Evolutionary conservation across 495 filamentous ascomycete species (phyloP).

Genomic region (Articulospora tetracladia): DNA sequence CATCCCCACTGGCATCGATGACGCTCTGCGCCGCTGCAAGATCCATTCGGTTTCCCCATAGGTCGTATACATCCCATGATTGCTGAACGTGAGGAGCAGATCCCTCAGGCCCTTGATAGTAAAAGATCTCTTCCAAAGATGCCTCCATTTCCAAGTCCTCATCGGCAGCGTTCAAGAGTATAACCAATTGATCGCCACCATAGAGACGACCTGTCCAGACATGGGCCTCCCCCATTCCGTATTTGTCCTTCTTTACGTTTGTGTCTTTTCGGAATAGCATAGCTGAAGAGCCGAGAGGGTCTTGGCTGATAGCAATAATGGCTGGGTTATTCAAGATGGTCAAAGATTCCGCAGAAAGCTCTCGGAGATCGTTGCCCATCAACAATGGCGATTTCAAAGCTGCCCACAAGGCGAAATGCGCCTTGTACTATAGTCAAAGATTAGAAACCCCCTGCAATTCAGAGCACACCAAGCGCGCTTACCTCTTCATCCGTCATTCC

Average conservation of each 20-base stretch:
- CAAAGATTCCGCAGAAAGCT: slow-evolving; percentile 18
- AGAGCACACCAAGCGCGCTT: background rate
- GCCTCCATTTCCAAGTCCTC: slow-evolving; percentile 37
- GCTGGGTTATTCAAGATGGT: slow-evolving; percentile 35
- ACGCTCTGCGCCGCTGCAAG: slow-evolving; percentile 35
- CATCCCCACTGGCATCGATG: slow-evolving; percentile 25
- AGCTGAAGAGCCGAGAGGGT: slow-evolving; percentile 25
- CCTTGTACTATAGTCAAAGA: slow-evolving; percentile 31
- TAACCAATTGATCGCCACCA: slow-evolving; percentile 37
- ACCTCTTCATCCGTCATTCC: slow-evolving; percentile 27
- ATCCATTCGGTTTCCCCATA: slow-evolving; percentile 50
- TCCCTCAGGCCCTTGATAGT: slow-evolving; percentile 36
- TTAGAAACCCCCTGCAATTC: too few relatives aligned
- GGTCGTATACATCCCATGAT: slow-evolving; percentile 49
- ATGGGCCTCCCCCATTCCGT: slow-evolving; percentile 40
- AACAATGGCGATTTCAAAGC: slow-evolving; percentile 44
- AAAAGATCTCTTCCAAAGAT: slow-evolving; percentile 48
- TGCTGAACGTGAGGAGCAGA: slow-evolving; percentile 30
- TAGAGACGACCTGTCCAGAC: slow-evolving; percentile 40
- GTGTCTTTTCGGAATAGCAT: slow-evolving; percentile 2
- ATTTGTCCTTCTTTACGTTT: slow-evolving; percentile 22
- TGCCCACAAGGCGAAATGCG: slow-evolving; percentile 50
- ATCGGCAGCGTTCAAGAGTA: slow-evolving; percentile 40
- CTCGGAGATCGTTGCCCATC: slow-evolving; percentile 41
- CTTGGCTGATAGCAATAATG: slow-evolving; percentile 43